phyloP scores from a whole-genome alignment of 2,329 filamentous ascomycete genomes.

The Apiospora sp. region DNA sequence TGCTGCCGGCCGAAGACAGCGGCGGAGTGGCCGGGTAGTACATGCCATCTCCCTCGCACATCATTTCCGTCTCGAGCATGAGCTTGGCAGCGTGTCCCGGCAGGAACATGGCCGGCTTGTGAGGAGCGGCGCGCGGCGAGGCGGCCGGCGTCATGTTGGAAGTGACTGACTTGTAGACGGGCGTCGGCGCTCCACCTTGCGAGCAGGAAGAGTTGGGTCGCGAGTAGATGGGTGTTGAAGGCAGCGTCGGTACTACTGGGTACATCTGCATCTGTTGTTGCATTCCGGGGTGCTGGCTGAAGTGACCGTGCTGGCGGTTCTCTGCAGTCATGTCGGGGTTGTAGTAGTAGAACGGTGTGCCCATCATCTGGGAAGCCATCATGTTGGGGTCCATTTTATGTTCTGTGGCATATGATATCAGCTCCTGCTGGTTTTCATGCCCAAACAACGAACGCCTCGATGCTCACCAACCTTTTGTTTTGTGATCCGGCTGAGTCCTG shows the following conservation, averaged over 20 bases:
- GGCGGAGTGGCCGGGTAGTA: slow-evolving; percentile 88
- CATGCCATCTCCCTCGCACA: slow-evolving; percentile 63
- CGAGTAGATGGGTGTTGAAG: slow-evolving; percentile 70
- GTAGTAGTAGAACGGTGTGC: slow-evolving; percentile 86
- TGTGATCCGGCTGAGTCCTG: slow-evolving; percentile 25
- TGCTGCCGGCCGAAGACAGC: slow-evolving; percentile 84
- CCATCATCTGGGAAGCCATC: slow-evolving; percentile 66
- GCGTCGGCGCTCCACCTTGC: slow-evolving; percentile 60
- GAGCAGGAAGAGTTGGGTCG: slow-evolving; percentile 72
- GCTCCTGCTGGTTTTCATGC: slow-evolving; percentile 25
- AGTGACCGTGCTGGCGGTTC: slow-evolving; percentile 77
- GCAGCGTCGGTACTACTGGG: slow-evolving; percentile 64
- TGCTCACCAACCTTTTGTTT: slow-evolving; percentile 24
- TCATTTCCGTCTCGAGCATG: slow-evolving; percentile 78
- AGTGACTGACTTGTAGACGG: slow-evolving; percentile 65
- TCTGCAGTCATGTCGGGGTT: slow-evolving; percentile 81
- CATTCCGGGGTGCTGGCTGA: slow-evolving; percentile 66
- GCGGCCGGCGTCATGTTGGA: slow-evolving; percentile 76
- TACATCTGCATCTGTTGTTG: slow-evolving; percentile 62
- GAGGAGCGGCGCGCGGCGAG: slow-evolving; percentile 75
- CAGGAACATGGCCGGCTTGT: slow-evolving; percentile 76
- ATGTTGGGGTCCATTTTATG: slow-evolving; percentile 71
- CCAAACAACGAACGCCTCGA: slow-evolving; percentile 32
- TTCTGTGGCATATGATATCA: slow-evolving; percentile 27
- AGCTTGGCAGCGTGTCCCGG: slow-evolving; percentile 49